phyloP scores from a whole-genome alignment of 2,329 filamentous ascomycete genomes.

The Penicillium sp. region DNA sequence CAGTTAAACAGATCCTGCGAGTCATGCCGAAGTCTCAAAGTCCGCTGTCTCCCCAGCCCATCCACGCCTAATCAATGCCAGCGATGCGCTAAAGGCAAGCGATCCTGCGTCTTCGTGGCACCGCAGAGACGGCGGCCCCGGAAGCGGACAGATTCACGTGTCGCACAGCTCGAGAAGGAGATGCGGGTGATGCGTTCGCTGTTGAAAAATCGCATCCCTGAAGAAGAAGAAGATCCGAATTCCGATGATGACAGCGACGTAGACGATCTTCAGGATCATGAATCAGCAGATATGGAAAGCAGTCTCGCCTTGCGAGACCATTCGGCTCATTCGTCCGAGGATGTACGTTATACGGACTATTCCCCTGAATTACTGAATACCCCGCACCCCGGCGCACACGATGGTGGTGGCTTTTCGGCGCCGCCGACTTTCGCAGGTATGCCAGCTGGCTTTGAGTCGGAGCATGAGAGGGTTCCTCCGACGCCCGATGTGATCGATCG shows the following conservation, averaged over 20 bases:
- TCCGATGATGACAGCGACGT: slow-evolving; percentile 25
- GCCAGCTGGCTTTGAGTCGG: slow-evolving; percentile 18
- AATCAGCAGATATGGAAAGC: slow-evolving; percentile 19
- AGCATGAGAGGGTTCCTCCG: slow-evolving; percentile 9
- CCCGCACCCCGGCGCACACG: slow-evolving; percentile 19
- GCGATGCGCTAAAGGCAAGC: slow-evolving; percentile 36
- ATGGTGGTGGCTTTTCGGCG: slow-evolving; percentile 18
- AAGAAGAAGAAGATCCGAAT: slow-evolving; percentile 28
- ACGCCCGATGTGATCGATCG: slow-evolving; percentile 33
- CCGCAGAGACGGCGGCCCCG: slow-evolving; percentile 38
- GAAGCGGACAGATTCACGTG: slow-evolving; percentile 38
- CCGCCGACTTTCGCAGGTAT: slow-evolving; percentile 21
- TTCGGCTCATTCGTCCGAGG: slow-evolving; percentile 21
- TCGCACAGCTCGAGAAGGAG: slow-evolving; percentile 38
- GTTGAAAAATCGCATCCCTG: slow-evolving; percentile 31
- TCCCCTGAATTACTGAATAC: slow-evolving; percentile 24
- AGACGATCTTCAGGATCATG: slow-evolving; percentile 10
- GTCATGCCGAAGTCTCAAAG: slow-evolving; percentile 38
- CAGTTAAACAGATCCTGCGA: slow-evolving; percentile 40
- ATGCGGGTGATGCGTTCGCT: slow-evolving; percentile 40
- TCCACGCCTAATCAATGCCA: slow-evolving; percentile 35
- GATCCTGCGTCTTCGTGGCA: slow-evolving; percentile 36
- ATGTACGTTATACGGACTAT: slow-evolving; percentile 23
- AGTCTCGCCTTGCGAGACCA: slow-evolving; percentile 17
- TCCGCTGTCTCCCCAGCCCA: slow-evolving; percentile 36